Base-by-base conservation (phyloP, 106 monocot species). In the Acanthochlamys bracteata region DNA sequence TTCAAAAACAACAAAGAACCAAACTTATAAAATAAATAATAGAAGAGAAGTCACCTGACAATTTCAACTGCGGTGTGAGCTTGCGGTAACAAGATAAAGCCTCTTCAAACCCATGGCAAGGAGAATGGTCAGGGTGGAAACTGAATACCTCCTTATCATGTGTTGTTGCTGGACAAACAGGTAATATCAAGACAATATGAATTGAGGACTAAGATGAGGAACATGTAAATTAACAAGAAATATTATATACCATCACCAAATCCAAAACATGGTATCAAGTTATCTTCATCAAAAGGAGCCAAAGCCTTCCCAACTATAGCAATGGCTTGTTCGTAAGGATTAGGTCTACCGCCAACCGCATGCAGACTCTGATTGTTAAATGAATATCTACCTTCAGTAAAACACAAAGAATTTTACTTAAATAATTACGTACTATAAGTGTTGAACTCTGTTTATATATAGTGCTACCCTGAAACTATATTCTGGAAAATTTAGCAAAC, bases 71-170 rank as follows among this genome's bases (percentile, higher is more conserved):
- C 1, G 85, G 83, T 55, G 75, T 74, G 39, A 85, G 85, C 42
- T 78, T 80, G 19, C 74, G 17, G 63, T 86, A 90, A 45, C 79
- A 80, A 42, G 25, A 20, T 24, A 90, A 65, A 41, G 85, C 85
- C 60, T 90, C 85, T 40, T 90, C 82, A 62, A 90, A 90, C 20
- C 90, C 90, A 59, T 80, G 72, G 65, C 90, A 90, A 14, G 90
- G 80, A 3, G 79, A 72, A 39, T 66, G 57, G 60, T 83, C 82
- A 21, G 11, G 24, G 67, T 83, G 85, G 60, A 90, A 90, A 68
- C 75, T 80, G 39, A 90, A 90, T 55, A 86, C 85, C 19, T 71
- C 67, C 63, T 70, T 60, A 70, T 90, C 85, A 80, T 80, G 77
- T 22, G 85, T 90, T 11, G 74, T 82, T 42, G 70, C 90, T 90